A percentile compares a stretch with the other conserved stretches of the same genome.
Conservation (phyloP, 2,329 filamentous ascomycete species). For the Ceratocystis huliohia region DNA sequence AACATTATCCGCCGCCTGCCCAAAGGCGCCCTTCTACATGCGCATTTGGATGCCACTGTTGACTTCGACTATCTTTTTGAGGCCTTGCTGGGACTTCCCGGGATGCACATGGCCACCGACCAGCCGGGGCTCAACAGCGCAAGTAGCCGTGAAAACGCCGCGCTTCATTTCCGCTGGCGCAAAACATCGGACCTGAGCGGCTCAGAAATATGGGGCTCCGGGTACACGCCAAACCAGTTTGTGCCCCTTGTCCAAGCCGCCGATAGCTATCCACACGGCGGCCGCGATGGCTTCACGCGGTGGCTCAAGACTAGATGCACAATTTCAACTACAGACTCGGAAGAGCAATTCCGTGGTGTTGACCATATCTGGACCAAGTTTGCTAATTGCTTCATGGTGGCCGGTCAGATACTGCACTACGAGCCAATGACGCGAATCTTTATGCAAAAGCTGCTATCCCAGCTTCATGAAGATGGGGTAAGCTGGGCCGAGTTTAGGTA, state of each 20-base stretch:
- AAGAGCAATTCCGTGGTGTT: slow-evolving; percentile 70
- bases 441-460: slow-evolving; percentile 55
- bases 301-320: slow-evolving; percentile 66
- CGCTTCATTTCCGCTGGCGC: slow-evolving; percentile 50
- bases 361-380: slow-evolving; percentile 82
- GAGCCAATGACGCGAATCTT: slow-evolving; percentile 78
- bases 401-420: slow-evolving; percentile 68
- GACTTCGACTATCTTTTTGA: slow-evolving; percentile 70
- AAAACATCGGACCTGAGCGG: slow-evolving; percentile 27
- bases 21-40: slow-evolving; percentile 76
- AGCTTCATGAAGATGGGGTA: slow-evolving; percentile 68
- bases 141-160: slow-evolving; percentile 40
- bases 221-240: slow-evolving; percentile 47
- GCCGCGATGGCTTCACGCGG: slow-evolving; percentile 55
- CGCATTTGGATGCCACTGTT: slow-evolving; percentile 83
- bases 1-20: slow-evolving; percentile 74
- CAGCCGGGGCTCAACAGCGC: slow-evolving; percentile 40
- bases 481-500: slow-evolving; percentile 67
- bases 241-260: slow-evolving; percentile 52
- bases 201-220: slow-evolving; percentile 48
- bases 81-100: slow-evolving; percentile 55
- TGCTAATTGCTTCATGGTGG: slow-evolving; percentile 56
- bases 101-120: slow-evolving; percentile 58
- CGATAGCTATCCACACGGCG: slow-evolving; percentile 60
- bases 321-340: slow-evolving; percentile 57